Percentiles rank a stretch among this genome's conserved stretches.
Evolutionary conservation across 2,329 filamentous ascomycete genomes (phyloP).

Genomic region (Nemania abortiva): DNA sequence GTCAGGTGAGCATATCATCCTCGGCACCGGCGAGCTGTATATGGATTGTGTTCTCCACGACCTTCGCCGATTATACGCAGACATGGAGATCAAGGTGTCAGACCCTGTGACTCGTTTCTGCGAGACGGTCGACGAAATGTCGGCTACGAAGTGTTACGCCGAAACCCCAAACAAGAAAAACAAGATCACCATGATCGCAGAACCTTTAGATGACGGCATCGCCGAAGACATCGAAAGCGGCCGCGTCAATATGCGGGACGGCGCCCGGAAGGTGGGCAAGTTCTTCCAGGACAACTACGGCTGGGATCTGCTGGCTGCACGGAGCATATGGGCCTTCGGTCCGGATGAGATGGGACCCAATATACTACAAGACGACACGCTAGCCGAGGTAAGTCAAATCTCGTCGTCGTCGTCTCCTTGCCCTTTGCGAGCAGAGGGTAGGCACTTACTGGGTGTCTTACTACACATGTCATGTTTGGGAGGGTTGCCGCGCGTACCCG

Average conservation of each 20-base stretch:
- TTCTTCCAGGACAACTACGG: slow-evolving; percentile 98
- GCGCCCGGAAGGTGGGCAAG: slow-evolving; percentile 91
- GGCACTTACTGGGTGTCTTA: slow-evolving; percentile 43
- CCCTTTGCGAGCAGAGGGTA: neutral
- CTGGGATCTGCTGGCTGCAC: slow-evolving; percentile 92
- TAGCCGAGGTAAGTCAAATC: slow-evolving; percentile 77
- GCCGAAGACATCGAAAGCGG: slow-evolving; percentile 94
- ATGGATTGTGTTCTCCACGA: slow-evolving; percentile 99
- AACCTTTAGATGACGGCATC: slow-evolving; percentile 94
- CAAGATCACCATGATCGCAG: slow-evolving; percentile 98
- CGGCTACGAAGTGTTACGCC: slow-evolving; percentile 97
- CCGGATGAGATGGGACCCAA: slow-evolving; percentile 95
- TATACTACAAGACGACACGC: slow-evolving; percentile 94
- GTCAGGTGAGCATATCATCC: slow-evolving; percentile 93
- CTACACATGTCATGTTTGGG: slow-evolving; percentile 42
- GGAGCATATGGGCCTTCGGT: slow-evolving; percentile 98
- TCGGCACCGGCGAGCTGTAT: slow-evolving; percentile 98
- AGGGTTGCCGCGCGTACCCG: slow-evolving; percentile 43
- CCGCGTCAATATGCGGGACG: slow-evolving; percentile 90
- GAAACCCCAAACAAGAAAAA: slow-evolving; percentile 99
- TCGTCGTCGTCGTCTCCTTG: slow-evolving; percentile 18
- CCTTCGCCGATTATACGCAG: slow-evolving; percentile 89
- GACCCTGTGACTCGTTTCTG: slow-evolving; percentile 98
- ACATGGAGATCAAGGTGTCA: slow-evolving; percentile 99
- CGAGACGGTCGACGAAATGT: slow-evolving; percentile 97